Evolutionary conservation across 2,329 filamentous ascomycete species (phyloP), one percentile per base, ranked within the genome.

Genomic region (Botryotinia narcissicola): DNA sequence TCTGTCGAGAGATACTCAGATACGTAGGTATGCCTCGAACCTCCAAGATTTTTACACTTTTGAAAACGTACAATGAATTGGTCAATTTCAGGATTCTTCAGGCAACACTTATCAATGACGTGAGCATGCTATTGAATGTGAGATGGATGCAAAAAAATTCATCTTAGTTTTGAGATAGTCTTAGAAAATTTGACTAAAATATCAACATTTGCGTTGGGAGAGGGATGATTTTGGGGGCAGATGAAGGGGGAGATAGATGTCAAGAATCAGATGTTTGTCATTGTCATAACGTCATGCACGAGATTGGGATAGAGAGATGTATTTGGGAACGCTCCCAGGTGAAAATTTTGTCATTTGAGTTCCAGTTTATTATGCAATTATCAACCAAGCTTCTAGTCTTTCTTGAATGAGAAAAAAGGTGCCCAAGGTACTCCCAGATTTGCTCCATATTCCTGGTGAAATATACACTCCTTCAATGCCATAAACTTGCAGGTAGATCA

Each of bases 311-410:
- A n/a, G 12, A 14, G 5, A 14, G 1, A 3, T 16, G 7, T n/a
- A 3, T 12, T 4, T 29, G 25, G 6, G 4, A 6, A n/a, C 0
- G 12, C 12, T n/a, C 25, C 16, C 12, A 3, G 5, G 25, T n/a
- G 12, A 54, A 8, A 5, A 16, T 3, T 54, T 14, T 54, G 5
- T 0, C 7, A 54, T 54, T n/a, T 3, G 4, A 16, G 12, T n/a
- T 3, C 10, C 25, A 16, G 5, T n/a, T 7, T 54, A 16, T n/a
- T 8, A 16, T 16, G 2, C 14, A 29, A 8, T 29, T 18, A 57
- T 57, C 3, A 18, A 4, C 3, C 7, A 7, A 57, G 14, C 51
- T 29, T 18, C n/a, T 29, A 9, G n/a, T 2, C 3, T 57, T 57
- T 8, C 14, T 29, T 9, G 0, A 18, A 29, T 29, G n/a, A 57